These are phyloP conservation scores for Datura wrightii DNA, from an alignment of 257 asterid genomes.

Conservation along the genomic window DNA sequence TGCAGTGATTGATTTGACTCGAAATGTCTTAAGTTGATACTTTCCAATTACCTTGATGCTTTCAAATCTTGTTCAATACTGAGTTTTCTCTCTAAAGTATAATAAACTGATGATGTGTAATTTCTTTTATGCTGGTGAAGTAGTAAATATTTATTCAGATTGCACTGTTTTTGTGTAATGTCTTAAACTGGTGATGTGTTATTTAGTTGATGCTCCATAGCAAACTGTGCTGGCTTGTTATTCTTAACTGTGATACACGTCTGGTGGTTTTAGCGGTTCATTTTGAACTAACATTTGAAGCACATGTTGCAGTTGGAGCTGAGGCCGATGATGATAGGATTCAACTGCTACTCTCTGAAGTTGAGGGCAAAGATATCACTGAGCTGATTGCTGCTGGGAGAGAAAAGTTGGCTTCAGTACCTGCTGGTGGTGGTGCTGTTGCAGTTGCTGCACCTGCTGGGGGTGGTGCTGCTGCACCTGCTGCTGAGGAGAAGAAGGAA, in stretches of 20 bases:
- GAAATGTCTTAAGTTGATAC: not conserved
- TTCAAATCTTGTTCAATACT: not conserved
- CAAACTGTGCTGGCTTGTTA: not conserved
- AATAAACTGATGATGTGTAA: not conserved
- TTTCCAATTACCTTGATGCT: not conserved
- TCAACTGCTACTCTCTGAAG: constrained; percentile 44
- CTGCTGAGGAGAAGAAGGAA: constrained; percentile 53
- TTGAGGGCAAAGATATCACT: constrained; percentile 50
- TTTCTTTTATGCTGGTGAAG: not conserved
- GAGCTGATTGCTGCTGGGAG: constrained; percentile 61
- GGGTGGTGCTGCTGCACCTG: constrained; percentile 47
- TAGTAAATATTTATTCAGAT: not conserved
- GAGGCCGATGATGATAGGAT: constrained; percentile 55
- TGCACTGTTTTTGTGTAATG: not conserved
- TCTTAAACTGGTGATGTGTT: not conserved
- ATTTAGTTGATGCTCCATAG: not conserved
- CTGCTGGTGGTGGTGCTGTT: constrained; percentile 55
- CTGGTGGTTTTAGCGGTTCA: not conserved
- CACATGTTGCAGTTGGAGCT: constrained; percentile 47
- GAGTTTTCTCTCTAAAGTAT: not conserved
- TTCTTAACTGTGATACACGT: not conserved
- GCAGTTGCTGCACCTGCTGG: constrained; percentile 50
- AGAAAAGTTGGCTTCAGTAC: constrained; percentile 62
- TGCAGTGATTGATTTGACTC: not conserved
- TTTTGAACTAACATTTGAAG: not conserved